A percentile compares a stretch with the other conserved stretches of the same genome.
Conservation (phyloP, 1,284 basidiomycete species). For the Erythrobasidium hasegawianum region DNA sequence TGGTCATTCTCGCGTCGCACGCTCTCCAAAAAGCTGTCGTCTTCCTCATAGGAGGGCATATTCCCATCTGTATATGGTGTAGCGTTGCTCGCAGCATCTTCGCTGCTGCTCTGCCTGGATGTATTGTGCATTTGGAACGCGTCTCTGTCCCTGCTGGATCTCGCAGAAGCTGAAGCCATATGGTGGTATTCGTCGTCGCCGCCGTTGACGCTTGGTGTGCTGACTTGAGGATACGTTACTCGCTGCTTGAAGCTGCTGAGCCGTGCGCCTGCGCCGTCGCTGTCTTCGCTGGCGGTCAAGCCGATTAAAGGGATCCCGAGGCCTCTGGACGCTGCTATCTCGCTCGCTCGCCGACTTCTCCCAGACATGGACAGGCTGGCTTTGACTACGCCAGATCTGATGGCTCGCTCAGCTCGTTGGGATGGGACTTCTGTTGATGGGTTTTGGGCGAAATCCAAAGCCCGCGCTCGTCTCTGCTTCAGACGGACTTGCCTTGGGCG, state of each 20-base stretch:
- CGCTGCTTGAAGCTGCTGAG: neutral
- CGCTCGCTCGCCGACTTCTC: conserved; percentile 3
- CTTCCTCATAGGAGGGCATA: neutral
- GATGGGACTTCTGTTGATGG: too few relatives aligned
- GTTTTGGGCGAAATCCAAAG: too few relatives aligned
- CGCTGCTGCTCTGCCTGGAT: too few relatives aligned
- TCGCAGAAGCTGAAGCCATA: neutral
- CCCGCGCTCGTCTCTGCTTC: too few relatives aligned
- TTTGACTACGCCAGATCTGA: too few relatives aligned
- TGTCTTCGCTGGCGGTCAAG: neutral
- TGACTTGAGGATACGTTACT: conserved; percentile 4
- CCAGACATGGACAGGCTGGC: too few relatives aligned
- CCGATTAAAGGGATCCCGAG: neutral
- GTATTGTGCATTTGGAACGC: neutral
- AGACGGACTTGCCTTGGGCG: too few relatives aligned
- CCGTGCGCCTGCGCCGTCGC: neutral
- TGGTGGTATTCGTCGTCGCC: neutral
- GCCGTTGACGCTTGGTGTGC: conserved; percentile 6
- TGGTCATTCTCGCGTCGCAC: neutral
- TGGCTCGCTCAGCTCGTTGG: too few relatives aligned
- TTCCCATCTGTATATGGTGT: neutral
- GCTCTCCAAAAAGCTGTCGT: neutral
- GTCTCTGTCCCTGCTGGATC: neutral
- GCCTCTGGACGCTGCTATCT: neutral
- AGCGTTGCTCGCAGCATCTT: neutral